Evolutionary conservation across 345 rosid genomes (phyloP), one percentile per base, ranked within the genome.

Genomic region (Boechera divaricarpa): DNA sequence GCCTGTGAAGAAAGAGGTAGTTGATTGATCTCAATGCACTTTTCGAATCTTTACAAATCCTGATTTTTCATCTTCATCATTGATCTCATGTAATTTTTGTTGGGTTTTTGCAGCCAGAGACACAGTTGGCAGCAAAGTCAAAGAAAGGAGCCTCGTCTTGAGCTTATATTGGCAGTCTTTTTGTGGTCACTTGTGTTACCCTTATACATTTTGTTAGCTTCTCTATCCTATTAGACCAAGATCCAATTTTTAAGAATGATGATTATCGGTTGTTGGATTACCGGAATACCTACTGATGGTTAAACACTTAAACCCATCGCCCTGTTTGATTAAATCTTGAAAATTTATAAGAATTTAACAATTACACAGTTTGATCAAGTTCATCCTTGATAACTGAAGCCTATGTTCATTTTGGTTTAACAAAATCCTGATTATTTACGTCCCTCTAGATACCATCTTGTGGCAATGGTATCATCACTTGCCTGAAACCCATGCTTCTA

Each of bases 1-100:
- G 73, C 77, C 99, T 3, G 98, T 95, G 33, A 85, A 85, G 85
- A 95, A 91, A 80, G 99, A 93, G 99, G 99, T 95, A 82, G 68
- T 11, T 12, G 6, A 7, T 33, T 28, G 2, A 60, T 8, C 7
- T 10, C 9, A 21, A 0, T 21, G 0, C 3, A 0, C n/a, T 10
- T 28, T 13, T 18, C 0, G 10, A 6, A 1, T 57, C 15, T 2
- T 42, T 8, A 31, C 0, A 11, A 24, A 2, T 64, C n/a, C 0
- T 64, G 2, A 2, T 55, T 55, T 55, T 55, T 15, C 0, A 13
- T 2, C 1, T 10, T n/a, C 8, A 29, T 38, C 15, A 13, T 11
- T 44, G n/a, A 62, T 52, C 44, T 52, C 39, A 10, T 59, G 15
- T 26, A 26, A 12, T 18, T 55, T 13, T 32, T 5, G 18, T 24